Evolutionary conservation across 1,284 basidiomycete species (phyloP).

Genomic region (Mycosarcoma maydis): DNA sequence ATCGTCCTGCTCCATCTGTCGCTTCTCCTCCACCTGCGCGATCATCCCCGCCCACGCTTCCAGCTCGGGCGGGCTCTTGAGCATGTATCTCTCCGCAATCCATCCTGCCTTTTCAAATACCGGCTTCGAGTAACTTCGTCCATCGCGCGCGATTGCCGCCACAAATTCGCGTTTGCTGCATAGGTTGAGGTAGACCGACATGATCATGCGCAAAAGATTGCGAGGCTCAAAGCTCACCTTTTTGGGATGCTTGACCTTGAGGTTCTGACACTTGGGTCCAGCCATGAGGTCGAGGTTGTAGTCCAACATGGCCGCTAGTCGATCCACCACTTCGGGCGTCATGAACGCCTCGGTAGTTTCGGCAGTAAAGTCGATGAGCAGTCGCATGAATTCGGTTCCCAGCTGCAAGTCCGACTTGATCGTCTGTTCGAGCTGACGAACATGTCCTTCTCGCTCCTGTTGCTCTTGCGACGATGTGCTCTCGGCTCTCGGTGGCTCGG

Average conservation of each 20-base stretch:
- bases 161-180: conserved; percentile 82
- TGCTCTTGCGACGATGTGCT: conserved; percentile 76
- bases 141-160: conserved; percentile 89
- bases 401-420: conserved; percentile 87
- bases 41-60: conserved; percentile 79
- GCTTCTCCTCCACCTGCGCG: conserved; percentile 83
- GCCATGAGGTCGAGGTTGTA: conserved; percentile 91
- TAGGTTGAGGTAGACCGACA: conserved; percentile 91
- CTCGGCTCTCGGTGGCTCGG: conserved; percentile 72
- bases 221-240: conserved; percentile 90
- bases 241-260: conserved; percentile 86
- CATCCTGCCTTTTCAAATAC: conserved; percentile 83
- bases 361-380: conserved; percentile 90
- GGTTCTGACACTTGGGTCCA: conserved; percentile 81
- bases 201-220: conserved; percentile 82
- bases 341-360: conserved; percentile 93
- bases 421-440: conserved; percentile 81
- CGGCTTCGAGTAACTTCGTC: conserved; percentile 85
- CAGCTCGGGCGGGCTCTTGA: conserved; percentile 86
- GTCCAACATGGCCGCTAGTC: conserved; percentile 94
- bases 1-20: conserved; percentile 81
- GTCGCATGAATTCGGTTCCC: conserved; percentile 84
- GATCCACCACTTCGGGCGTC: conserved; percentile 94
- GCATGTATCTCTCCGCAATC: conserved; percentile 75
- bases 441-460: conserved; percentile 82